Percentiles rank a stretch among this genome's conserved stretches.
Evolutionary conservation across 352 stramenopile genomes (phyloP).

Genomic region (Blastocystis sp.): DNA sequence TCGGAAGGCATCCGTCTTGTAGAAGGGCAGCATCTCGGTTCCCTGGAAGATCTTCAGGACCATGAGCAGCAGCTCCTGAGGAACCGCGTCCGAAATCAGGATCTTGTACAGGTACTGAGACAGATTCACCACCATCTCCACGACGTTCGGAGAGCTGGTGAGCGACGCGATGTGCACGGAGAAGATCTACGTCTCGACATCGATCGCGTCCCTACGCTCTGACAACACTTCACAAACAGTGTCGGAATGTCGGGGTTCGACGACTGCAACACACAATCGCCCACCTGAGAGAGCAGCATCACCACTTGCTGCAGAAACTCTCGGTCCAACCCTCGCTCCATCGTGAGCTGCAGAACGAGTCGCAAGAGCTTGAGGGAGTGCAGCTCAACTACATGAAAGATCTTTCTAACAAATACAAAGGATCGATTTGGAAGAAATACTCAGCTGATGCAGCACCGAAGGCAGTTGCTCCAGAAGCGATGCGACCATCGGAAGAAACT

Average conservation of each 20-base stretch:
- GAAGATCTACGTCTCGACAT: constrained; percentile 1
- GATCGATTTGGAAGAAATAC: not conserved
- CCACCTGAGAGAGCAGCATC: constrained; percentile 23
- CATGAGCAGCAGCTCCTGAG: constrained; percentile 6
- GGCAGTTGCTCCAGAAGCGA: not conserved
- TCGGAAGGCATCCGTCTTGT: not conserved
- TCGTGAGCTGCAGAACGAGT: not conserved
- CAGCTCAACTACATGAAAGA: not conserved
- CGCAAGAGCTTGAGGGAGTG: constrained; percentile 8
- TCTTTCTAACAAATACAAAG: not conserved
- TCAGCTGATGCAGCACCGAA: not conserved
- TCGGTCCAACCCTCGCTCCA: not conserved
- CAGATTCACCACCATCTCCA: constrained; percentile 9
- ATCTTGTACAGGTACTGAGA: constrained; percentile 28
- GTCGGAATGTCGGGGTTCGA: not conserved
- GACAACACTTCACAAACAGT: constrained; percentile 49
- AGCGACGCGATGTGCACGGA: not conserved
- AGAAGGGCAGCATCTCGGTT: constrained; percentile 18
- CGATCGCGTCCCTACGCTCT: not conserved
- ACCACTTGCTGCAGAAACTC: constrained; percentile 19
- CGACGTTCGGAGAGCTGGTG: not conserved
- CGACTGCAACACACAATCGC: not conserved
- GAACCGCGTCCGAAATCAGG: not conserved
- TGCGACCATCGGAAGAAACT: not conserved
- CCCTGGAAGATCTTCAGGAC: constrained; percentile 19